Percentiles rank a stretch among this genome's conserved stretches.
Conservation (phyloP, 495 filamentous ascomycete species). For the Neurospora cerealis region DNA sequence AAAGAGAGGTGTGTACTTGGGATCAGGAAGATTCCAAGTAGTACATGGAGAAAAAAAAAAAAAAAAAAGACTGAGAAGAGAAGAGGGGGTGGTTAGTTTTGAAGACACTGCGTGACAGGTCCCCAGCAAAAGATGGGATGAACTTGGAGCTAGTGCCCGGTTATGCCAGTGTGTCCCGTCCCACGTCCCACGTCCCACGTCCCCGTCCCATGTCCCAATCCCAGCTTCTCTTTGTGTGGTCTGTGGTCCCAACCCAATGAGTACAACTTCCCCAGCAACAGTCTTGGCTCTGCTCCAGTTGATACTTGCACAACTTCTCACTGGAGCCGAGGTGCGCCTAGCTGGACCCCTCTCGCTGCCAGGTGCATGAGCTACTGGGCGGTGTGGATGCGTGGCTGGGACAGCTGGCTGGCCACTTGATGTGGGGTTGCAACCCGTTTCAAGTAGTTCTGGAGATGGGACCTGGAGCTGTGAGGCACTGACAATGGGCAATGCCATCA, state of each 20-base stretch:
- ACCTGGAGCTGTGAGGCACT: background rate
- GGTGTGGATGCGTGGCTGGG: background rate
- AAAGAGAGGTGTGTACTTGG: slow-evolving; percentile 1
- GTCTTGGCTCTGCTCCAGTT: background rate
- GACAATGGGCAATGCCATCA: background rate
- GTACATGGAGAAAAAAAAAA: background rate
- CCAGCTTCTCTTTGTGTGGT: background rate
- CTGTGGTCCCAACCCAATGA: background rate
- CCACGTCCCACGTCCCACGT: background rate
- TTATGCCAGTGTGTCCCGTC: background rate
- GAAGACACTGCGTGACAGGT: background rate
- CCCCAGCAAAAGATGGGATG: background rate
- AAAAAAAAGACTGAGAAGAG: background rate
- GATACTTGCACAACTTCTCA: background rate
- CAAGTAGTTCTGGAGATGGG: background rate
- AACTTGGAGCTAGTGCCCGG: background rate
- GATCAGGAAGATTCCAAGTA: slow-evolving; percentile 1
- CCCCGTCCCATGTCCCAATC: background rate
- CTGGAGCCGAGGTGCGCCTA: background rate
- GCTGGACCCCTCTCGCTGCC: background rate
- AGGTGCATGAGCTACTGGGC: background rate
- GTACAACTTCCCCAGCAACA: background rate
- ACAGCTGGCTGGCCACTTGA: background rate
- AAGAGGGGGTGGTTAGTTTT: background rate
- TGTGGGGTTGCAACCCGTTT: background rate